Evolutionary conservation across 345 rosid genomes (phyloP).

Genomic region (Limnanthes douglasii): DNA sequence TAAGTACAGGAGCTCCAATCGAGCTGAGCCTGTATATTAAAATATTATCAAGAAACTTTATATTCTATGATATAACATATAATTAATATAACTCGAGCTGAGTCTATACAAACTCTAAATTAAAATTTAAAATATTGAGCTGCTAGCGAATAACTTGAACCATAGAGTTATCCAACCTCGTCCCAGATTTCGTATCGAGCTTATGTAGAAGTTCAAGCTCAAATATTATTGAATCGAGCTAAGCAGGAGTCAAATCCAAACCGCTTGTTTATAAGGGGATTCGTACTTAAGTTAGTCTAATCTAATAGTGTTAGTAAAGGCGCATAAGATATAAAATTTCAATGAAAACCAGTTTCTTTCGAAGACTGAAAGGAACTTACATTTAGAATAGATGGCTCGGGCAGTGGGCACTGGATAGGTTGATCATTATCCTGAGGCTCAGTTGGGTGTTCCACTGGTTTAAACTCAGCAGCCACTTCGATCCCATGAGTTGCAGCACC

Average conservation of each 20-base stretch:
- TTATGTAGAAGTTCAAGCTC: too few relatives aligned
- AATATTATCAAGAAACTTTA: too few relatives aligned
- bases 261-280: neutral
- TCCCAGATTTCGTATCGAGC: too few relatives aligned
- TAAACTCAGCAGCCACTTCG: conserved; percentile 69
- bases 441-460: conserved; percentile 82
- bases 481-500: conserved; percentile 60
- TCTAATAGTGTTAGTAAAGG: neutral
- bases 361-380: conserved; percentile 37
- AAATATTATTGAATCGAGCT: too few relatives aligned
- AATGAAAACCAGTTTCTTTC: neutral
- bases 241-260: neutral
- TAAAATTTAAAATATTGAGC: too few relatives aligned
- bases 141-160: too few relatives aligned
- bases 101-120: too few relatives aligned
- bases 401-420: conserved; percentile 78
- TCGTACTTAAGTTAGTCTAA: neutral
- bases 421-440: conserved; percentile 75
- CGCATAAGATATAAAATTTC: neutral
- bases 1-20: too few relatives aligned
- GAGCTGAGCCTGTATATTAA: too few relatives aligned
- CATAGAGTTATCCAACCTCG: too few relatives aligned
- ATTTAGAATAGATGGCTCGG: conserved; percentile 89
- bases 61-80: too few relatives aligned
- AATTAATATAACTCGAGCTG: too few relatives aligned